Conservation (phyloP, 345 rosid species). For the Eucalyptus coolabah region DNA sequence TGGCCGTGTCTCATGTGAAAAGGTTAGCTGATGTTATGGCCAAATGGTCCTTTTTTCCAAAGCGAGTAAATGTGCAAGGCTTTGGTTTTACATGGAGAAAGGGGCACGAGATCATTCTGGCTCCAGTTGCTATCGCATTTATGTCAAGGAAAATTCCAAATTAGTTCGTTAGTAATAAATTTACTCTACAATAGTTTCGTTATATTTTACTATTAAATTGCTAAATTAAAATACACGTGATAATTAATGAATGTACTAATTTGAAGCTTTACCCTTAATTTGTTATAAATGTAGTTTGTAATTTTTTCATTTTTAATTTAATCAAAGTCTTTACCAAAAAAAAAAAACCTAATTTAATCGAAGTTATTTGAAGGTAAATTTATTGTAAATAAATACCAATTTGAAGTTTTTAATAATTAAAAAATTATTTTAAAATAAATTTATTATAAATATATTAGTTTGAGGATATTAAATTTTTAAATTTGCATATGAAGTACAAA, state of each 20-base stretch:
- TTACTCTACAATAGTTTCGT: too few relatives aligned
- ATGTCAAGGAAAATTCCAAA: too few relatives aligned
- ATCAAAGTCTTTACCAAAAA: too few relatives aligned
- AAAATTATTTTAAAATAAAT: too few relatives aligned
- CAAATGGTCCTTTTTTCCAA: neutral
- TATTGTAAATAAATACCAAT: fast-evolving
- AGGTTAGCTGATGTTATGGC: neutral
- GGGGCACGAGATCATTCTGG: neutral
- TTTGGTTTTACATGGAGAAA: neutral
- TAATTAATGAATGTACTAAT: too few relatives aligned
- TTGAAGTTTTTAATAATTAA: fast-evolving
- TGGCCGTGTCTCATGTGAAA: neutral
- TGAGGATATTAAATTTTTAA: too few relatives aligned
- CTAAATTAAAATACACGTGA: fast-evolving
- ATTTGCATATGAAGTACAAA: neutral
- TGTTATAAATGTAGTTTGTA: fast-evolving
- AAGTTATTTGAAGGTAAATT: too few relatives aligned
- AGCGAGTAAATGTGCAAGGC: neutral
- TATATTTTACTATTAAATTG: too few relatives aligned
- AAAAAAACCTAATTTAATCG: too few relatives aligned
- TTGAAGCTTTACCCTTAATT: fast-evolving
- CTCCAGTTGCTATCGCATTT: neutral
- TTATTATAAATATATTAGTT: too few relatives aligned
- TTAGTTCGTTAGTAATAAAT: too few relatives aligned
- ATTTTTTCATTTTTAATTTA: fast-evolving